Evolutionary conservation across 2,329 filamentous ascomycete species (phyloP), one percentile per base, ranked within the genome.

Genomic region (Emmonsiellopsis sp.): DNA sequence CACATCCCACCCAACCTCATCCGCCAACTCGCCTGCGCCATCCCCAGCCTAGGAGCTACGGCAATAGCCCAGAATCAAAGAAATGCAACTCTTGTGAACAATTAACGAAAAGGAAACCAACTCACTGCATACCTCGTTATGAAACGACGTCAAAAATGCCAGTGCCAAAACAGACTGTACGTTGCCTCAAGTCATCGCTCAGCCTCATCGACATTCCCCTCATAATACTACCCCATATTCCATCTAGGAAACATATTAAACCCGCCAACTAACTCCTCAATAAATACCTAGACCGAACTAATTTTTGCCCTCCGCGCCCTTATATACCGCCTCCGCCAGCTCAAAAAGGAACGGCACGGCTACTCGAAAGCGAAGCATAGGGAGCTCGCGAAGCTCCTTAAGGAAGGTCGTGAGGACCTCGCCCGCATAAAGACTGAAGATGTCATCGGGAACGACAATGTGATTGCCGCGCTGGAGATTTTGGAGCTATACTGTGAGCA

Each of bases 391-490:
- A 57, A 59, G 40, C 55, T 61, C 8, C 56, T 61, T 14, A 52
- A 55, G 21, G 58, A 60, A 52, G 57, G 59, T 42, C 57, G 57
- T 34, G 59, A 60, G 31, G 56, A 58, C 31, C 56, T 56, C 49
- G 59, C 59, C n/a, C 59, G 59, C 27, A 60, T 61, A 49, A 59
- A 59, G 44, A 58, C 57, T 4, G 59, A 61, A 53, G 57, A 61
- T 52, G 57, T 58, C 9, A 61, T 61, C 51, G 55, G 55, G 39
- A 61, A 58, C 32, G 59, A 61, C 51, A 58, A 58, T 37, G 37
- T 60, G 42, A 59, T 61, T 10, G 53, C 55, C 9, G 59, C 57
- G 13, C 46, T 61, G 53, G 59, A 61, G 50, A 60, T 61, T 32
- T 32, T 61, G 8, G 59, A 61, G 53, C 34, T 61, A 36, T 54